phyloP scores from a whole-genome alignment of 2,329 filamentous ascomycete species.

The Lachnellula willkommii region DNA sequence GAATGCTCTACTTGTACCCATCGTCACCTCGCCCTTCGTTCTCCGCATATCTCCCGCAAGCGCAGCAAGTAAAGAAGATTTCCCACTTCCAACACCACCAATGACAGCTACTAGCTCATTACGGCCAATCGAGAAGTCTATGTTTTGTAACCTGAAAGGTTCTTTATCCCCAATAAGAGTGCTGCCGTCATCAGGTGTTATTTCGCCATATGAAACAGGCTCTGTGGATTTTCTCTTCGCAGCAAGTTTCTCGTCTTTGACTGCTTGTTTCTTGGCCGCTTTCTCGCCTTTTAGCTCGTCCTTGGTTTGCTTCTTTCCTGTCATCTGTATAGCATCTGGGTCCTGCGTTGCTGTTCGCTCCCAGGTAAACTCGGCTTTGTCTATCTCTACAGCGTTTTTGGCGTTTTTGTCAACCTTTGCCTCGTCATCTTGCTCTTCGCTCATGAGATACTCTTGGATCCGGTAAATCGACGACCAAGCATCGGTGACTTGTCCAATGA shows the following conservation, averaged over 20 bases:
- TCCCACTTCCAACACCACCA: slow-evolving; percentile 82
- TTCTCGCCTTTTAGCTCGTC: slow-evolving; percentile 17
- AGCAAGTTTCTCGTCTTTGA: slow-evolving; percentile 34
- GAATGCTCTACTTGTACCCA: slow-evolving; percentile 79
- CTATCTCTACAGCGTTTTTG: slow-evolving; percentile 66
- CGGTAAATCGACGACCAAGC: slow-evolving; percentile 79
- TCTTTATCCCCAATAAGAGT: slow-evolving; percentile 50
- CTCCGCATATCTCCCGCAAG: slow-evolving; percentile 92
- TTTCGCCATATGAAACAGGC: slow-evolving; percentile 36
- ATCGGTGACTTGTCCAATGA: slow-evolving; percentile 85
- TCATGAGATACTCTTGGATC: slow-evolving; percentile 80
- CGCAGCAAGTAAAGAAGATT: slow-evolving; percentile 82
- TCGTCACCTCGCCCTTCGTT: slow-evolving; percentile 65
- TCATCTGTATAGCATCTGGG: slow-evolving; percentile 42
- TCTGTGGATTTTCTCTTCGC: slow-evolving; percentile 25
- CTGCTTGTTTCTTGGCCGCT: slow-evolving; percentile 37
- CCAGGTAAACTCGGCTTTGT: slow-evolving; percentile 79
- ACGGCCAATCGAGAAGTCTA: slow-evolving; percentile 63
- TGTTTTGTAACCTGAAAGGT: slow-evolving; percentile 66
- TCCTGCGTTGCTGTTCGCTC: slow-evolving; percentile 60
- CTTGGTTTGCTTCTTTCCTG: slow-evolving; percentile 54
- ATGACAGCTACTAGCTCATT: slow-evolving; percentile 83
- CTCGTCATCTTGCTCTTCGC: slow-evolving; percentile 77
- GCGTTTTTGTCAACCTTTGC: slow-evolving; percentile 50
- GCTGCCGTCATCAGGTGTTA: slow-evolving; percentile 48